phyloP scores from a whole-genome alignment of 2,329 filamentous ascomycete genomes.

The Apiospora saccharicola region DNA sequence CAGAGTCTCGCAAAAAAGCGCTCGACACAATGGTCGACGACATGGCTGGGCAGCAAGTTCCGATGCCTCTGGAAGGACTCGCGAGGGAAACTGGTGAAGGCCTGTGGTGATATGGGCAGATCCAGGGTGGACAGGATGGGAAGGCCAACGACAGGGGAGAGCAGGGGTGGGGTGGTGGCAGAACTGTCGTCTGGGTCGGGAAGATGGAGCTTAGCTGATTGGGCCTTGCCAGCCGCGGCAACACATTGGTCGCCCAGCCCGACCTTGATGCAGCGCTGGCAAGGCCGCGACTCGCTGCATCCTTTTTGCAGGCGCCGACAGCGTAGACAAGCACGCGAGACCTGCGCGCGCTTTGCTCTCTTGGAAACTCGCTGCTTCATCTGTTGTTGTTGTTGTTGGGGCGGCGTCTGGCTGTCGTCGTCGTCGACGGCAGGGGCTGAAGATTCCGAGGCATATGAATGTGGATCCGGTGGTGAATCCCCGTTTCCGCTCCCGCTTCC shows the following conservation, averaged over 20 bases:
- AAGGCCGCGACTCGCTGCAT: conserved; percentile 54
- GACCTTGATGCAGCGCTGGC: conserved; percentile 50
- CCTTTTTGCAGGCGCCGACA: conserved; percentile 53
- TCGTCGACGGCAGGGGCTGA: not conserved
- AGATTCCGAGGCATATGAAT: conserved; percentile 17
- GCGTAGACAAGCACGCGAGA: conserved; percentile 52
- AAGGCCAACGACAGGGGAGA: conserved; percentile 26
- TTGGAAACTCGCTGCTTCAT: conserved; percentile 15
- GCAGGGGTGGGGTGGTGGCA: conserved; percentile 7
- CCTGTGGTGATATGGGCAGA: conserved; percentile 34
- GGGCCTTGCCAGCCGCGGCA: conserved; percentile 22
- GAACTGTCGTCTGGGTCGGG: conserved; percentile 21
- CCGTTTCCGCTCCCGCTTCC: conserved; percentile 15
- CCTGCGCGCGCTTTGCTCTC: conserved; percentile 47
- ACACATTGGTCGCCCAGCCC: conserved; percentile 50
- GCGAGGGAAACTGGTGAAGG: conserved; percentile 35
- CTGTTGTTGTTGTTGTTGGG: not conserved
- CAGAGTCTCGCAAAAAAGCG: conserved; percentile 50
- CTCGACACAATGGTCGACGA: conserved; percentile 48
- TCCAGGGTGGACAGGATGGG: conserved; percentile 31
- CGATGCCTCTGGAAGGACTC: conserved; percentile 41
- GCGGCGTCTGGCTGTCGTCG: conserved; percentile 3
- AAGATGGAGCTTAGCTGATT: conserved; percentile 22
- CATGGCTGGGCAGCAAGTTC: conserved; percentile 43
- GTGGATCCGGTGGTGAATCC: conserved; percentile 11